phyloP scores from a whole-genome alignment of 257 asterid species.

The Solanum pimpinellifolium region DNA sequence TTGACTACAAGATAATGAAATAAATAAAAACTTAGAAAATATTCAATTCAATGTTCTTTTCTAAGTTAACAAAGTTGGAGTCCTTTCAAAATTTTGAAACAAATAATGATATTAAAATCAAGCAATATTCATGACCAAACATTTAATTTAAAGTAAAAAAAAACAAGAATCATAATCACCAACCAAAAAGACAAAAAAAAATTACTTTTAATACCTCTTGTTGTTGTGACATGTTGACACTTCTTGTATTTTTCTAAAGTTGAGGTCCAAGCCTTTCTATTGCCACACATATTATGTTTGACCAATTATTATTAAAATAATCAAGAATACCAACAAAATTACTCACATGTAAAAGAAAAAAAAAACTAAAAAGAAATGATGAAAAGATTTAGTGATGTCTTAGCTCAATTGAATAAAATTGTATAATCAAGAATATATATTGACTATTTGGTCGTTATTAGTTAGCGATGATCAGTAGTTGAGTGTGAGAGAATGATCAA shows the following conservation, averaged over 20 bases:
- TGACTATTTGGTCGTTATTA: too few relatives aligned
- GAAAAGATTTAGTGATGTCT: background rate
- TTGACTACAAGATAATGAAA: background rate
- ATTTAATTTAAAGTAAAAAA: background rate
- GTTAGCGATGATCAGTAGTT: fast-evolving
- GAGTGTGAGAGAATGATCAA: background rate
- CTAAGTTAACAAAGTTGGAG: background rate
- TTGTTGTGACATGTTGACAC: background rate
- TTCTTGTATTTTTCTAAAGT: background rate
- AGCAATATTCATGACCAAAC: background rate
- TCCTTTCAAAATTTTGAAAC: background rate
- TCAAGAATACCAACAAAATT: background rate
- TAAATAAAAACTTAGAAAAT: background rate
- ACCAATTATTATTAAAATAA: background rate
- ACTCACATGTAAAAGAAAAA: background rate
- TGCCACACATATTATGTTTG: background rate
- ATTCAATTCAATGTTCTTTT: background rate
- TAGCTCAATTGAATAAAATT: background rate
- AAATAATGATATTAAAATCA: background rate
- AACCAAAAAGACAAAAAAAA: background rate
- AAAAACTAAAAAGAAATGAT: background rate
- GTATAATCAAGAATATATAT: background rate
- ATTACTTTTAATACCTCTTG: background rate
- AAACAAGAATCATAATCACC: background rate
- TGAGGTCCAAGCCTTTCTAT: background rate